A percentile compares a stretch with the other conserved stretches of the same genome.
phyloP scores from a whole-genome alignment of 208 protist species.

The Leptomonas seymouri region DNA sequence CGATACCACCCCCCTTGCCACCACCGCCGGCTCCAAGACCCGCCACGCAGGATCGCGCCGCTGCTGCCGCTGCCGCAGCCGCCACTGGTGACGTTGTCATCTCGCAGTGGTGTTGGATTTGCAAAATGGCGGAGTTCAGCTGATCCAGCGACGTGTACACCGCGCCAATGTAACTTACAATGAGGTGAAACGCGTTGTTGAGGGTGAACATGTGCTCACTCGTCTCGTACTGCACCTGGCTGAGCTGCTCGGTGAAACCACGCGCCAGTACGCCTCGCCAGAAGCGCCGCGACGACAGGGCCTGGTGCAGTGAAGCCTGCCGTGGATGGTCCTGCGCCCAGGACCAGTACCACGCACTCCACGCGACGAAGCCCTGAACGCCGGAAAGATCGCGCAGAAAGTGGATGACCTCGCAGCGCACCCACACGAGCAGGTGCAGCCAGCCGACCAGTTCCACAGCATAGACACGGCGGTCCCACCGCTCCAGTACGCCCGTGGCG shows the following conservation, averaged over 20 bases:
- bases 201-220: constrained; percentile 54
- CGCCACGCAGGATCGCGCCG: background rate
- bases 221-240: constrained; percentile 31
- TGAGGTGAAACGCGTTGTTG: constrained; percentile 48
- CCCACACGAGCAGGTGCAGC: constrained; percentile 65
- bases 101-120: constrained; percentile 43
- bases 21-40: background rate
- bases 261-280: constrained; percentile 39
- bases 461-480: constrained; percentile 18
- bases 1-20: background rate
- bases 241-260: constrained; percentile 22
- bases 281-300: constrained; percentile 40
- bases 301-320: constrained; percentile 47
- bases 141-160: constrained; percentile 47
- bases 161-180: constrained; percentile 62
- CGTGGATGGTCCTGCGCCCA: constrained; percentile 61
- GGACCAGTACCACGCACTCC: constrained; percentile 73
- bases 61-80: constrained; percentile 17
- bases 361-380: constrained; percentile 58
- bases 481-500: constrained; percentile 1
- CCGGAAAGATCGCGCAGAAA: constrained; percentile 58
- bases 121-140: constrained; percentile 44
- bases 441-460: constrained; percentile 51
- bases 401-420: constrained; percentile 46
- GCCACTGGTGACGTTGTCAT: constrained; percentile 33